These are phyloP conservation scores for Mycena galericulata DNA, from an alignment of 768 basidiomycete species.

Conservation along the genomic window DNA sequence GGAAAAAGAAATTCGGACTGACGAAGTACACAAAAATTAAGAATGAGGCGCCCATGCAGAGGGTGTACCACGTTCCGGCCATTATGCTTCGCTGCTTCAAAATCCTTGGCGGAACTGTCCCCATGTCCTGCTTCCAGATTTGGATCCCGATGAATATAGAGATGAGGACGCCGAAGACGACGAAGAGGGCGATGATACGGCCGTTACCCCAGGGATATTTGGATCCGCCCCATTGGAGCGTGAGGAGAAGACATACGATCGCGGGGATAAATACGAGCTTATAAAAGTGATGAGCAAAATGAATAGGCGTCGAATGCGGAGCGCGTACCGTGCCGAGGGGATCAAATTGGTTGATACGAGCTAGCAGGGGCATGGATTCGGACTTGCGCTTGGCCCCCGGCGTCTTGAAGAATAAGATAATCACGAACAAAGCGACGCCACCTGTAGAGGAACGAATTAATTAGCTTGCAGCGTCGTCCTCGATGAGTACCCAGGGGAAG, in stretches of 20 bases:
- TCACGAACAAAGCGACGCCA: not conserved
- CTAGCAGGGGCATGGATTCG: not conserved
- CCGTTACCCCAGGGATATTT: conserved; percentile 53
- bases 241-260: conserved; percentile 40
- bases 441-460: too few species aligned
- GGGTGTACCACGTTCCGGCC: not conserved
- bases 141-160: conserved; percentile 28
- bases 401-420: not conserved
- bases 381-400: not conserved
- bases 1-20: not conserved
- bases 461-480: too few species aligned
- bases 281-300: too few species aligned
- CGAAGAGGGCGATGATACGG: conserved; percentile 14
- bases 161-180: conserved; percentile 29
- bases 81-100: conserved; percentile 27
- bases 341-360: not conserved
- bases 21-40: not conserved
- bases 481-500: not conserved
- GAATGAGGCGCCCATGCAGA: not conserved
- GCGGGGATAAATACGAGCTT: conserved; percentile 13
- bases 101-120: conserved; percentile 29
- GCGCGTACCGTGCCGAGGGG: too few species aligned
- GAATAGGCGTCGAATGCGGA: too few species aligned
- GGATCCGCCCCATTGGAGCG: conserved; percentile 60
- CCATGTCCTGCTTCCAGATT: conserved; percentile 21